phyloP scores from a whole-genome alignment of 2,329 filamentous ascomycete genomes.

The Drechslerella dactyloides region DNA sequence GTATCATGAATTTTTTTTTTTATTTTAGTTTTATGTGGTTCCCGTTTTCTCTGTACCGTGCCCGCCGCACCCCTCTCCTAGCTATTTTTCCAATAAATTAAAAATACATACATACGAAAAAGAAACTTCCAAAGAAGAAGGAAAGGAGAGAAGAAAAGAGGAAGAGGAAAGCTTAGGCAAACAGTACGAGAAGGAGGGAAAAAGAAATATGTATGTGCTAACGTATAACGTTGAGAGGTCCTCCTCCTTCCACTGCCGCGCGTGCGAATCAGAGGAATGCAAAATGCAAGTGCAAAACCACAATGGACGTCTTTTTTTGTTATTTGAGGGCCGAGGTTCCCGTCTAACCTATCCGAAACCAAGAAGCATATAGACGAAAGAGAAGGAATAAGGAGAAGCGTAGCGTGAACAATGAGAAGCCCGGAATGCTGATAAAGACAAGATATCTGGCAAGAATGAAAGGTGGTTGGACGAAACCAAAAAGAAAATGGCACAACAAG shows the following conservation, averaged over 20 bases:
- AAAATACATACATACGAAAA: constrained; percentile 47
- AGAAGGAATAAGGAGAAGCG: constrained; percentile 36
- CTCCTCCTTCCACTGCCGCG: neutral
- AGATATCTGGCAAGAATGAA: neutral
- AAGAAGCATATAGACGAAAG: constrained; percentile 22
- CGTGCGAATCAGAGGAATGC: neutral
- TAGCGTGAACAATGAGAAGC: neutral
- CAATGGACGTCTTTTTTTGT: neutral
- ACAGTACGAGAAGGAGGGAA: constrained; percentile 15
- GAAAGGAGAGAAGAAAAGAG: constrained; percentile 3
- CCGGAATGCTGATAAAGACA: neutral
- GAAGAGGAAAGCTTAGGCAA: constrained; percentile 16
- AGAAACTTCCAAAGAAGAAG: constrained; percentile 15
- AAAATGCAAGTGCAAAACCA: constrained; percentile 5
- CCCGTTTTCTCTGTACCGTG: neutral
- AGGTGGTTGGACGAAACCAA: neutral
- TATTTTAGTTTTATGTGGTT: constrained; percentile 9
- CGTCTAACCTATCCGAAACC: constrained; percentile 5
- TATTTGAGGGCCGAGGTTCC: neutral
- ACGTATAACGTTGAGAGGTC: neutral
- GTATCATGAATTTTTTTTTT: neutral
- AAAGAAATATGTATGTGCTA: constrained; percentile 3
- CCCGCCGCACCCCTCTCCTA: neutral
- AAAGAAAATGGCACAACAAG: neutral
- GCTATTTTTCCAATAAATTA: constrained; percentile 17